Evolutionary conservation across 2,329 filamentous ascomycete species (phyloP).

Genomic region (Macrophomina tecta): DNA sequence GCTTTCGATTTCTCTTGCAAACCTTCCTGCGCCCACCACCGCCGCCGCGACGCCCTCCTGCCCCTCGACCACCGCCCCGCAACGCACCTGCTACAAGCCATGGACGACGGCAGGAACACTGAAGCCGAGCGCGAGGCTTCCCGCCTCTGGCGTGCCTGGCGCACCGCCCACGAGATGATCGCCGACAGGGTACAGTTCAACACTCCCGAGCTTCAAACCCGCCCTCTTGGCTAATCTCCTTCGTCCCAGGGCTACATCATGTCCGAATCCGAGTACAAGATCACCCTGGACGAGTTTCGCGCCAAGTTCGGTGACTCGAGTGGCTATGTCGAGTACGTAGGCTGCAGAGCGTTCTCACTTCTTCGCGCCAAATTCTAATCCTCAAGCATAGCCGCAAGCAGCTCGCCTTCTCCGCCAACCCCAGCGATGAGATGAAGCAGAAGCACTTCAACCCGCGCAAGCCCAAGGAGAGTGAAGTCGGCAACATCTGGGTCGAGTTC

Average conservation of each 20-base stretch:
- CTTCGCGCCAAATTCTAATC: neutral
- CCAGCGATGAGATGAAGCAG: constrained; percentile 80
- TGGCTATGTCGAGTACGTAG: constrained; percentile 75
- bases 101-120: constrained; percentile 31
- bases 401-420: constrained; percentile 87
- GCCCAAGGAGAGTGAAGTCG: constrained; percentile 71
- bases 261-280: constrained; percentile 84
- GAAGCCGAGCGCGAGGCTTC: constrained; percentile 43
- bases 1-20: constrained; percentile 29
- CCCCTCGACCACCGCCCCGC: neutral
- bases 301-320: constrained; percentile 72
- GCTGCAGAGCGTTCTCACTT: neutral
- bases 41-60: constrained; percentile 11
- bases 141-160: constrained; percentile 91
- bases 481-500: constrained; percentile 94
- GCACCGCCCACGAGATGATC: constrained; percentile 94
- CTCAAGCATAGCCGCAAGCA: constrained; percentile 69
- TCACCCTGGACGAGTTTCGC: constrained; percentile 83
- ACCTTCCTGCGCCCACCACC: constrained; percentile 17
- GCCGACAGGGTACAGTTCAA: constrained; percentile 74
- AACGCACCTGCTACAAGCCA: constrained; percentile 29
- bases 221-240: neutral
- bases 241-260: constrained; percentile 83
- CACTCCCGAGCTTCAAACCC: neutral
- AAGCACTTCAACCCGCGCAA: constrained; percentile 80